Evolutionary conservation across 2,329 filamentous ascomycete species (phyloP), one percentile per base, ranked within the genome.

Genomic region (Didymella lethalis): DNA sequence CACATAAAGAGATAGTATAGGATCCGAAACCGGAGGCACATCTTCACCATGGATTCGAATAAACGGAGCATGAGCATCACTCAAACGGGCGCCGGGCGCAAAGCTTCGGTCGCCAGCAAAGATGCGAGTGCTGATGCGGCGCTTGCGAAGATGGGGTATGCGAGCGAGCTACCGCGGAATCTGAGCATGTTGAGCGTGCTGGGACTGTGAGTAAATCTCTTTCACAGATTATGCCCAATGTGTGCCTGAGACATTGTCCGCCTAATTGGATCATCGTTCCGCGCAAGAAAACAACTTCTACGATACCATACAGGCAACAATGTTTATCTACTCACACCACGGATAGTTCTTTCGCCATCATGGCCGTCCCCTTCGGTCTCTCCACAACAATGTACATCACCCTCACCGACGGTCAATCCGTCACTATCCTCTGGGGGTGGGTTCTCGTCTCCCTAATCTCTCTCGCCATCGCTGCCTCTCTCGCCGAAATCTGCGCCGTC

Each of bases 401-500:
- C 23, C 81, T 91, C 28, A 84, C 84, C 18, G 87, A 91, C 73
- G 89, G 89, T 23, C 86, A 90, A 73, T 83, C 83, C 43, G 88
- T 91, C 16, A 90, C 87, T 25, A 83, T 91, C 40, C 78, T 91
- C 64, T 91, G 86, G 83, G 89, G 89, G 40, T 91, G 89, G 87
- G 77, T 90, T 25, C 78, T 81, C 44, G 88, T 91, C 40, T 90
- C 86, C 7, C 62, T 84, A 51, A 89, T 91, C 73, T 88, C 90
- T 62, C 76, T 90, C 62, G 65, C 87, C 73, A 88, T 92, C 36
- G 89, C 90, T 18, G 80, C 85, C 7, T 90, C 88, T n/a, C 83
- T 92, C 16, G 88, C 87, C 58, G 90, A 92, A 78, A 90, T 92
- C 71, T 91, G 89, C 62, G 89, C 87, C 64, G 87, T 91, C 38